Evolutionary conservation across 2,329 filamentous ascomycete species (phyloP), one percentile per base, ranked within the genome.

Genomic region (Colletotrichum phormii): DNA sequence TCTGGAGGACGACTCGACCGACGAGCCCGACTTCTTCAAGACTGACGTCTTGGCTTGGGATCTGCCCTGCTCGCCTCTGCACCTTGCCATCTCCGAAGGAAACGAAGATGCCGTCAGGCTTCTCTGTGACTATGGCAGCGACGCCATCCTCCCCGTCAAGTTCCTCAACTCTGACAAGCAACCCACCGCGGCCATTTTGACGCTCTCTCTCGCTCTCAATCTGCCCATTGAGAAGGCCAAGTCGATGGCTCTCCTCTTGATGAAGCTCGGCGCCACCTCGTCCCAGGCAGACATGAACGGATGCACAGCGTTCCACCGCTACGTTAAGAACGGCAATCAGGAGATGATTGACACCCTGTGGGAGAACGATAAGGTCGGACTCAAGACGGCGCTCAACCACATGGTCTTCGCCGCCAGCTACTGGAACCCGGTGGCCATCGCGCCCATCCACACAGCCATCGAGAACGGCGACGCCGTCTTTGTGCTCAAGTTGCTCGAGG

Each of bases 11-110:
- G 42, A 49, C 7, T 77, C 78, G 8, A 84, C 89, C 26, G 87
- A 92, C 11, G 92, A 93, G 24, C 94, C 94, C 0, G 94, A 97
- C 80, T 89, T 95, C 64, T 96, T 93, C 80, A 91, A 97, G 75
- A 87, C 95, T 72, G 92, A 97, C 75, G 89, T 93, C 1, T 79
- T 93, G n/a, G 90, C 94, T 1, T 97, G 95, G 95, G 94, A 97
- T 77, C 89, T 87, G 5, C 90, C 91, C 5, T 89, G 91, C 70
- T 93, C 92, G 13, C 90, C 95, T 1, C 86, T 97, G 5, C 95
- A 97, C 80, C 87, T 95, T 33, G 95, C 95, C 8, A 95, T 97
- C 73, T 80, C 94, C 1, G 89, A 90, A 72, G 94, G 94, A 0
- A 91, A 96, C 75, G 84, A 89, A 31, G 88, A 92, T 4, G 89